Percentiles rank a stretch among this genome's conserved stretches.
phyloP scores from a whole-genome alignment of 345 rosid species.

The sweet orange (Citrus sinensis) region DNA sequence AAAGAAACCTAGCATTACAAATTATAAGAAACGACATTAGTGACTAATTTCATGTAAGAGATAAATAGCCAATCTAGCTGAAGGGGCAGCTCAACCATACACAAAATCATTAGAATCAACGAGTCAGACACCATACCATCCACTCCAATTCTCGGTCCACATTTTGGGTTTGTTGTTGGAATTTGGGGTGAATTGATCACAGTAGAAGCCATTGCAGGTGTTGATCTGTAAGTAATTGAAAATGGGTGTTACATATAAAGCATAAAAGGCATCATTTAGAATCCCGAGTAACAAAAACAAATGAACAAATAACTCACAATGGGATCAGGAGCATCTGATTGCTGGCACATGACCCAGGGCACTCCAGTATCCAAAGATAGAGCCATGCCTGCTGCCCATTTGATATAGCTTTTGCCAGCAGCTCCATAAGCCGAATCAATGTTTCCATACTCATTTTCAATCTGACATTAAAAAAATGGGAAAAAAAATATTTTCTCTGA shows the following conservation, averaged over 20 bases:
- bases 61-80: background rate
- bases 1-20: slow-evolving; percentile 51
- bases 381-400: slow-evolving; percentile 97
- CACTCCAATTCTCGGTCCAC: slow-evolving; percentile 99
- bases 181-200: slow-evolving; percentile 96
- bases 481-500: background rate
- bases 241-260: background rate
- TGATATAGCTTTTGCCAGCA: slow-evolving; percentile 67
- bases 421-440: slow-evolving; percentile 63
- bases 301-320: slow-evolving; percentile 46
- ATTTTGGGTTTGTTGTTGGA: slow-evolving; percentile 79
- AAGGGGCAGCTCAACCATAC: slow-evolving; percentile 9
- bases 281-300: background rate
- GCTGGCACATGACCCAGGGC: slow-evolving; percentile 99
- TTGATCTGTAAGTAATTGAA: slow-evolving; percentile 56
- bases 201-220: slow-evolving; percentile 95
- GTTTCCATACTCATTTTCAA: slow-evolving; percentile 96
- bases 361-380: slow-evolving; percentile 79
- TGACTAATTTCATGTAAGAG: background rate
- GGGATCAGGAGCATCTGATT: slow-evolving; percentile 90
- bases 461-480: slow-evolving; percentile 37
- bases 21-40: slow-evolving; percentile 5
- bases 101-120: background rate
- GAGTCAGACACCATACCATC: slow-evolving; percentile 58
- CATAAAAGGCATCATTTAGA: background rate